These are phyloP conservation scores for Trifolium dubium DNA, from an alignment of 306 rosid genomes.

Conservation along the genomic window DNA sequence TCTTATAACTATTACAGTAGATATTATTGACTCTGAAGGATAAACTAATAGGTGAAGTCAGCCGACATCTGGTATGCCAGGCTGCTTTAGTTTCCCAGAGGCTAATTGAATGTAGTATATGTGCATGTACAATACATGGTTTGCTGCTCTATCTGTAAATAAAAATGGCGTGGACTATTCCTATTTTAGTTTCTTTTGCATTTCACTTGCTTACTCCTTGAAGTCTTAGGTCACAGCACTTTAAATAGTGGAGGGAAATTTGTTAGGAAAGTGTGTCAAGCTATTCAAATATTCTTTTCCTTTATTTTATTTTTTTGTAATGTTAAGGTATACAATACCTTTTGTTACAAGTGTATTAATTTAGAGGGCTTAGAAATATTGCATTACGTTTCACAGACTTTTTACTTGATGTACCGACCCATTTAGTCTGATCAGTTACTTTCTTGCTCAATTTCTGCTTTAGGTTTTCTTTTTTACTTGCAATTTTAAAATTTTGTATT, in stretches of 20 bases:
- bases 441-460: constrained; percentile 27
- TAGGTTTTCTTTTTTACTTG: constrained; percentile 9
- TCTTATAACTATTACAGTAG: constrained; percentile 11
- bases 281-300: constrained; percentile 28
- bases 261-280: constrained; percentile 6
- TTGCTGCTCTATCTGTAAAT: neutral
- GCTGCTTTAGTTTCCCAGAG: constrained; percentile 26
- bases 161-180: constrained; percentile 6
- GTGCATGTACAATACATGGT: no score
- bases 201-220: constrained; percentile 34
- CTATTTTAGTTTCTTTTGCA: constrained; percentile 9
- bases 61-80: constrained; percentile 4
- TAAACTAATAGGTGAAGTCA: constrained; percentile 18
- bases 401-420: constrained; percentile 23
- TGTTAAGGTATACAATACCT: constrained; percentile 5
- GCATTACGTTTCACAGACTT: constrained; percentile 27
- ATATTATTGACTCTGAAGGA: neutral
- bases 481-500: constrained; percentile 32
- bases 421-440: constrained; percentile 17
- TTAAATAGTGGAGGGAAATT: constrained; percentile 8
- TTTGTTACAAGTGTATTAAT: constrained; percentile 28
- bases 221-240: constrained; percentile 11
- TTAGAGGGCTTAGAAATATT: constrained; percentile 24
- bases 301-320: constrained; percentile 12
- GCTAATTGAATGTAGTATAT: neutral